Percentiles rank a stretch among this genome's conserved stretches.
phyloP scores from a whole-genome alignment of 768 basidiomycete genomes.

The Mycena chlorophos region DNA sequence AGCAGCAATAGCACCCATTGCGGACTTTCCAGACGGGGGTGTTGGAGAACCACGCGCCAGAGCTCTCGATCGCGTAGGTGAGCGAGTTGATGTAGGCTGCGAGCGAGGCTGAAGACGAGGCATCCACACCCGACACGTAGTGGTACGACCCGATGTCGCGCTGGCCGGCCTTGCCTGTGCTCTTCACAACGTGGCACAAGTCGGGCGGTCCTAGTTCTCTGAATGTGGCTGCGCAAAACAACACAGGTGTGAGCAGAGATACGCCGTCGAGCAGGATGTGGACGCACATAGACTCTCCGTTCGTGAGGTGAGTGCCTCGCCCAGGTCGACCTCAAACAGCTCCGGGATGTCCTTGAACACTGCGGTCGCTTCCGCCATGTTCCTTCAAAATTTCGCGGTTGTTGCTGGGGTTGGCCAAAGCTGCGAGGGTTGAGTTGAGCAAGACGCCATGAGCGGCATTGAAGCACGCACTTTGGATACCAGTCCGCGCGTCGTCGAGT shows the following conservation, averaged over 20 bases:
- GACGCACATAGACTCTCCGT: conserved; percentile 88
- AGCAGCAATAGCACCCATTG: conserved; percentile 94
- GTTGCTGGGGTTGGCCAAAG: too few relatives aligned
- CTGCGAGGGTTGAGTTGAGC: not conserved
- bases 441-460: not conserved
- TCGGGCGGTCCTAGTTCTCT: conserved; percentile 97
- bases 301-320: conserved; percentile 83
- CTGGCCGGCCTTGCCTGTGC: conserved; percentile 75
- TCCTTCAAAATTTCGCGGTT: not conserved
- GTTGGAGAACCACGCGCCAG: conserved; percentile 89
- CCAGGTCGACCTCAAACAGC: conserved; percentile 93
- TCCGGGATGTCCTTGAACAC: conserved; percentile 94
- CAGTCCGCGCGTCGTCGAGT: not conserved
- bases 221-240: conserved; percentile 70
- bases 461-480: not conserved
- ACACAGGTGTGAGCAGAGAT: conserved; percentile 6
- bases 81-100: conserved; percentile 98
- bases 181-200: conserved; percentile 93
- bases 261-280: conserved; percentile 4
- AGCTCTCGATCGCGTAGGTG: conserved; percentile 93
- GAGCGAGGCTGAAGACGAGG: conserved; percentile 94
- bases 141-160: conserved; percentile 96
- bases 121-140: conserved; percentile 97
- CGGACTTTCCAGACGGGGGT: conserved; percentile 85
- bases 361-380: conserved; percentile 63